Evolutionary conservation across 2,329 filamentous ascomycete species (phyloP).

Genomic region (Orbilia quercus): DNA sequence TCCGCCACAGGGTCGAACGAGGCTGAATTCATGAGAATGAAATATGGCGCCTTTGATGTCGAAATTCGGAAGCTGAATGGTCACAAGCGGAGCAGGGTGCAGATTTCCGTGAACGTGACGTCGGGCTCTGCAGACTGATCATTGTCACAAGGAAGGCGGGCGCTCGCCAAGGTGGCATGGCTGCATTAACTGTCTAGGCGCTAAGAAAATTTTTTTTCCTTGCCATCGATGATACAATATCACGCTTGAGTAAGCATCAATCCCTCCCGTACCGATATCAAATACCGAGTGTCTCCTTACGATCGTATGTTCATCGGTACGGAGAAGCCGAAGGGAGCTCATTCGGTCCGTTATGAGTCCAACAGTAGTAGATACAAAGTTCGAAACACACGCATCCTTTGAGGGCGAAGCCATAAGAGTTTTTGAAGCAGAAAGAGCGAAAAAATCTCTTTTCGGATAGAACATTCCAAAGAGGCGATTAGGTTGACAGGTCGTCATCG

Average conservation of each 20-base stretch:
- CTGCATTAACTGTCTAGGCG: background rate
- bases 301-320: too few relatives aligned
- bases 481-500: conserved; percentile 46
- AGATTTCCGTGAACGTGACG: background rate
- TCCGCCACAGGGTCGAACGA: background rate
- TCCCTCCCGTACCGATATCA: too few relatives aligned
- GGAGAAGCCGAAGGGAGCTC: too few relatives aligned
- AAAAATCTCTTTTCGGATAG: background rate
- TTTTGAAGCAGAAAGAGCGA: background rate
- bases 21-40: background rate
- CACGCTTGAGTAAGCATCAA: too few relatives aligned
- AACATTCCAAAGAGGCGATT: conserved; percentile 28
- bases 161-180: background rate
- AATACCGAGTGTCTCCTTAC: too few relatives aligned
- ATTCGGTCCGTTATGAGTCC: too few relatives aligned
- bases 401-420: background rate
- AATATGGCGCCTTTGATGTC: background rate
- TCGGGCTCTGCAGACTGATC: background rate
- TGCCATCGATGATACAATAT: too few relatives aligned
- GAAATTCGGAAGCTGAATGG: background rate
- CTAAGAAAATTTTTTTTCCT: background rate
- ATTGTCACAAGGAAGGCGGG: background rate
- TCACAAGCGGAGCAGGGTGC: conserved; percentile 6
- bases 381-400: too few relatives aligned
- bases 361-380: too few relatives aligned